Conservation (phyloP, 2,329 filamentous ascomycete genomes). For the Knoxdaviesia proteae region DNA sequence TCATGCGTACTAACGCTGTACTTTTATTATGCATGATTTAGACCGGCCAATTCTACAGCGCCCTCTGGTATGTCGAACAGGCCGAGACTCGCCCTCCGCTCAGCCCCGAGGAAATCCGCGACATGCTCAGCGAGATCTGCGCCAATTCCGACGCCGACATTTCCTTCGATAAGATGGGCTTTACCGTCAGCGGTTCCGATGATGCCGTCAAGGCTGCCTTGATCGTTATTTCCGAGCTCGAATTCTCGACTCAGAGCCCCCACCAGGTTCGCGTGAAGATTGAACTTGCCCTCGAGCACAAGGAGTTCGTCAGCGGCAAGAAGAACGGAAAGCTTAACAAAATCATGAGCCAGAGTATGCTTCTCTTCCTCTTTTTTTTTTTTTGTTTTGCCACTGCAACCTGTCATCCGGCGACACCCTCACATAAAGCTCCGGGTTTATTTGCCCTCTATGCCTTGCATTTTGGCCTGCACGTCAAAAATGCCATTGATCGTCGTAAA, state of each 20-base stretch:
- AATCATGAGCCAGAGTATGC: slow-evolving; percentile 84
- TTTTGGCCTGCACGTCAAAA: too few relatives aligned
- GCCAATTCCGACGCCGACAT: slow-evolving; percentile 91
- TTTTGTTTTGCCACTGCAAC: too few relatives aligned
- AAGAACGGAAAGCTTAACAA: slow-evolving; percentile 99
- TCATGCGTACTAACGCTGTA: slow-evolving; percentile 11
- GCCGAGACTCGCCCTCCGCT: slow-evolving; percentile 42
- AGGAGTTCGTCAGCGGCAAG: slow-evolving; percentile 97
- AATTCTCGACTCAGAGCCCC: slow-evolving; percentile 67
- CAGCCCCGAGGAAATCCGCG: slow-evolving; percentile 52
- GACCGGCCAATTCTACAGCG: slow-evolving; percentile 95
- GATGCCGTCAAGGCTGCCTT: slow-evolving; percentile 93
- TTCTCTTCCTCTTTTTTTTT: background rate
- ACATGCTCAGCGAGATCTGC: slow-evolving; percentile 90
- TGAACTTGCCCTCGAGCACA: slow-evolving; percentile 96
- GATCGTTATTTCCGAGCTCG: slow-evolving; percentile 77
- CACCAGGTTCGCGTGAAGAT: slow-evolving; percentile 97
- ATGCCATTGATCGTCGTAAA: too few relatives aligned
- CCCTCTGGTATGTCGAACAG: slow-evolving; percentile 83
- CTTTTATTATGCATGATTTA: slow-evolving; percentile 12
- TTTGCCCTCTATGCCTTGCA: too few relatives aligned
- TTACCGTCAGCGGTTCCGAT: slow-evolving; percentile 86
- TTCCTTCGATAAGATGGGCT: slow-evolving; percentile 82
- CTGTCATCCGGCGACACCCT: too few relatives aligned
- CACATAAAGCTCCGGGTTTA: too few relatives aligned